These are phyloP conservation scores for Phytophthora macrochlamydospora DNA, from an alignment of 352 stramenopile species.

Conservation along the genomic window DNA sequence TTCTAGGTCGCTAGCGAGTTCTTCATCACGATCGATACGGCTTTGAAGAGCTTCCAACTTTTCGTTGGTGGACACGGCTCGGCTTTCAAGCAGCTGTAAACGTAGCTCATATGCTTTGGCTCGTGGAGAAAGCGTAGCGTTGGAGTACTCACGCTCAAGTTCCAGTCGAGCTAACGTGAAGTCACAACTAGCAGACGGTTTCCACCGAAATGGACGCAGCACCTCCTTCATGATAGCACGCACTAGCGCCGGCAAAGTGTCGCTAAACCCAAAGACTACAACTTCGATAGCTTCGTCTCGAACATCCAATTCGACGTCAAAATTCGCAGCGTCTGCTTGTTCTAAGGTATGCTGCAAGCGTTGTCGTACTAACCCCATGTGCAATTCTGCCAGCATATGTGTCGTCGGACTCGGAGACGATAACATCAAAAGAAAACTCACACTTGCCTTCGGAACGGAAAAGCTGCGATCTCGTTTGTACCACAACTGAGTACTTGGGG, in stretches of 20 bases:
- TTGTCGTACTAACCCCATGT: conserved; percentile 68
- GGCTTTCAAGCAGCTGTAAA: conserved; percentile 69
- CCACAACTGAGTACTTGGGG: conserved; percentile 66
- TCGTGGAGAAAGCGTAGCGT: conserved; percentile 65
- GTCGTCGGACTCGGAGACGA: conserved; percentile 55
- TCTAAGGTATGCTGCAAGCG: conserved; percentile 71
- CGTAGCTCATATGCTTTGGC: conserved; percentile 73
- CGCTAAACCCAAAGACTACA: conserved; percentile 73
- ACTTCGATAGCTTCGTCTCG: conserved; percentile 73
- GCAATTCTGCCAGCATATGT: conserved; percentile 69
- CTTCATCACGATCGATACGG: conserved; percentile 12
- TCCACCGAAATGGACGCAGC: conserved; percentile 22
- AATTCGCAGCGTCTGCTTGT: conserved; percentile 63
- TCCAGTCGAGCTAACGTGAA: conserved; percentile 65
- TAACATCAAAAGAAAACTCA: conserved; percentile 67
- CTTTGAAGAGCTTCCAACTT: conserved; percentile 54
- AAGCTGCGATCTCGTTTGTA: conserved; percentile 77
- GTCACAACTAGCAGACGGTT: conserved; percentile 32
- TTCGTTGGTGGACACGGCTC: conserved; percentile 60
- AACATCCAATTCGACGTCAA: conserved; percentile 58
- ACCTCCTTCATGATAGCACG: conserved; percentile 50
- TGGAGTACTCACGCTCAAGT: conserved; percentile 69
- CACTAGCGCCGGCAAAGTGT: conserved; percentile 66
- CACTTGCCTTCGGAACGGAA: conserved; percentile 66
- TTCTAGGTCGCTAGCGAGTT: conserved; percentile 33